Percentiles rank a stretch among this genome's conserved stretches.
Conservation (phyloP, 768 basidiomycete genomes). For the Kockovaella imperatae region DNA sequence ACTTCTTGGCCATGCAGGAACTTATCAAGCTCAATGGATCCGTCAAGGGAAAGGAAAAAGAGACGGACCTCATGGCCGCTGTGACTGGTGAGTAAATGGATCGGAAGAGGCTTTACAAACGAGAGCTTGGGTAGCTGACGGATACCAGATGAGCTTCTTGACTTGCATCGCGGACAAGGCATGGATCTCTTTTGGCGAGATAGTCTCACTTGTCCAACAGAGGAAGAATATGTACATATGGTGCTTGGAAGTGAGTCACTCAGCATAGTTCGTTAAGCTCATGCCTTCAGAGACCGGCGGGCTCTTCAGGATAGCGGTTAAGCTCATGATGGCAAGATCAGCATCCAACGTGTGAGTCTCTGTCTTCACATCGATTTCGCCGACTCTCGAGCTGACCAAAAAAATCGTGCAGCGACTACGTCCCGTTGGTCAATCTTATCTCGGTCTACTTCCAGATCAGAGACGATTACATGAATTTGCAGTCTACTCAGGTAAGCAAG, state of each 20-base stretch:
- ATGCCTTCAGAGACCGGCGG: slow-evolving; percentile 75
- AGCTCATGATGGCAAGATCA: slow-evolving; percentile 81
- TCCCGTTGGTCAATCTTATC: slow-evolving; percentile 86
- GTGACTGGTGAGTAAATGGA: slow-evolving; percentile 58
- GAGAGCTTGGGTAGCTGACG: neutral
- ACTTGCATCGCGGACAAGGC: slow-evolving; percentile 91
- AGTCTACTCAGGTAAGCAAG: slow-evolving; percentile 64
- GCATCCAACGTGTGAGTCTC: slow-evolving; percentile 43
- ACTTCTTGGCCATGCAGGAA: slow-evolving; percentile 86
- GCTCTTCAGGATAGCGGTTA: slow-evolving; percentile 80
- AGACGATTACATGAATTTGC: slow-evolving; percentile 95
- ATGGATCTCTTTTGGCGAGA: slow-evolving; percentile 93
- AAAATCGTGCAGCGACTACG: slow-evolving; percentile 84
- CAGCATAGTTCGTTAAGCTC: too few relatives aligned
- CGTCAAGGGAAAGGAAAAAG: slow-evolving; percentile 32
- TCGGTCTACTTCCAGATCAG: slow-evolving; percentile 93
- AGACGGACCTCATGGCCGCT: slow-evolving; percentile 55
- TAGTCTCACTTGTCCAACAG: slow-evolving; percentile 78
- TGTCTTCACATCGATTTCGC: neutral
- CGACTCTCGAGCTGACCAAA: too few relatives aligned
- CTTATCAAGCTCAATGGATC: slow-evolving; percentile 54
- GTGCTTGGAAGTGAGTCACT: slow-evolving; percentile 78
- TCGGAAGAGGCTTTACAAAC: slow-evolving; percentile 26
- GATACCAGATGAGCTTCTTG: slow-evolving; percentile 60
- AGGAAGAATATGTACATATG: slow-evolving; percentile 91